Evolutionary conservation across 345 rosid species (phyloP).

Genomic region (Populus alba): DNA sequence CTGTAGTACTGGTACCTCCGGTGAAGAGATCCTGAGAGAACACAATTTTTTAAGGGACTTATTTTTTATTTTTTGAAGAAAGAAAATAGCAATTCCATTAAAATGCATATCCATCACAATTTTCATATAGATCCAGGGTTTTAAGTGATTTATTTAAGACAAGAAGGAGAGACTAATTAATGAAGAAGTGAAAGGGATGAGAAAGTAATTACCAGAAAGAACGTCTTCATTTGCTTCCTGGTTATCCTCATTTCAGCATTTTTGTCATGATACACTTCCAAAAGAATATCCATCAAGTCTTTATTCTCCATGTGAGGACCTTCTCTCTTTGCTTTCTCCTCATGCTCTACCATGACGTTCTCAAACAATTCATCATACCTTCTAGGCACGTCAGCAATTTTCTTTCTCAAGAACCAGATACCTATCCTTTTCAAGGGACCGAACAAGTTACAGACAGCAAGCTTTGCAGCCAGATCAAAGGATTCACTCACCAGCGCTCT

Average conservation of each 20-base stretch:
- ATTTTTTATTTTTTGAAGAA: no score
- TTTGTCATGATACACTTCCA: slow-evolving; percentile 34
- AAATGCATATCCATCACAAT: no score
- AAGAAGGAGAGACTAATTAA: background rate
- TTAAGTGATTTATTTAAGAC: background rate
- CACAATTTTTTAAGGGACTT: background rate
- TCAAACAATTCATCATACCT: slow-evolving; percentile 18
- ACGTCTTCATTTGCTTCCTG: slow-evolving; percentile 37
- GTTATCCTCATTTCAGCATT: slow-evolving; percentile 36
- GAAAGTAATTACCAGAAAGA: slow-evolving; percentile 28
- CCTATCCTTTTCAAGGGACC: slow-evolving; percentile 14
- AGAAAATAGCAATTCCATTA: no score
- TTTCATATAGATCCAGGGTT: no score
- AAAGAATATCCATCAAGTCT: slow-evolving; percentile 48
- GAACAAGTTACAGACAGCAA: slow-evolving; percentile 4
- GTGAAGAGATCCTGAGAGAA: slow-evolving; percentile 15
- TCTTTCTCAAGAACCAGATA: background rate
- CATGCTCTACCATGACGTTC: slow-evolving; percentile 12
- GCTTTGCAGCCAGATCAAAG: slow-evolving; percentile 28
- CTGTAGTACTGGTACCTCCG: slow-evolving; percentile 21
- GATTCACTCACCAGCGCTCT: slow-evolving; percentile 29
- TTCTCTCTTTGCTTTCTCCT: slow-evolving; percentile 5
- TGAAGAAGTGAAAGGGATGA: background rate
- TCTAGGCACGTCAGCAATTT: background rate
- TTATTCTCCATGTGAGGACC: slow-evolving; percentile 11